A percentile compares a stretch with the other conserved stretches of the same genome.
Conservation (phyloP, 345 rosid species). For the Microthlaspi erraticum region DNA sequence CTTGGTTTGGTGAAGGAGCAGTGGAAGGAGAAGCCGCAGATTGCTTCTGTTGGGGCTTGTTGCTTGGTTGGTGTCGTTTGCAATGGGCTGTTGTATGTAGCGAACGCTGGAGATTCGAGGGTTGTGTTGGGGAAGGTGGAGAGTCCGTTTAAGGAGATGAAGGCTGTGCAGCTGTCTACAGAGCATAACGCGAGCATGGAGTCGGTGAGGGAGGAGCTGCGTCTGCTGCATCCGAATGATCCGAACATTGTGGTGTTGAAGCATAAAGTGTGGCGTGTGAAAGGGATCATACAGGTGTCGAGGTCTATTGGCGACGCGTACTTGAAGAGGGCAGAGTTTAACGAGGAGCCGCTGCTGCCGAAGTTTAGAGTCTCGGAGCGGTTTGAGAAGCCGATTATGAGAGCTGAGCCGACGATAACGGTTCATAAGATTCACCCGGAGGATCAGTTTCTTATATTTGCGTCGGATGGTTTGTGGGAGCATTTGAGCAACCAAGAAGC, state of each 20-base stretch:
- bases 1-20: slow-evolving; percentile 71
- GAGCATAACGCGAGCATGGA: slow-evolving; percentile 92
- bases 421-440: slow-evolving; percentile 76
- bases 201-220: slow-evolving; percentile 93
- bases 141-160: slow-evolving; percentile 58
- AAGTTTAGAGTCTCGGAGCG: slow-evolving; percentile 81
- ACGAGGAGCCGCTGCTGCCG: slow-evolving; percentile 77
- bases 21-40: slow-evolving; percentile 75
- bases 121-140: slow-evolving; percentile 78
- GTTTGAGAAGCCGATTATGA: slow-evolving; percentile 78
- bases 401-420: slow-evolving; percentile 80
- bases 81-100: slow-evolving; percentile 76
- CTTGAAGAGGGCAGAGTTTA: slow-evolving; percentile 85
- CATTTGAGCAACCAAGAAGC: slow-evolving; percentile 95
- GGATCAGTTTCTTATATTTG: slow-evolving; percentile 94
- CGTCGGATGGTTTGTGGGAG: slow-evolving; percentile 98
- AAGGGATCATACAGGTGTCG: slow-evolving; percentile 95
- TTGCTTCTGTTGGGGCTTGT: slow-evolving; percentile 95
- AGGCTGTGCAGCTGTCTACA: slow-evolving; percentile 80
- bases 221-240: slow-evolving; percentile 87
- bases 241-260: slow-evolving; percentile 89
- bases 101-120: slow-evolving; percentile 96
- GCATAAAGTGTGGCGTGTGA: slow-evolving; percentile 97
- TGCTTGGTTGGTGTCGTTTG: slow-evolving; percentile 90
- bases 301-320: slow-evolving; percentile 98